Evolutionary conservation across 768 basidiomycete genomes (phyloP).

Genomic region (Mycena filopes): DNA sequence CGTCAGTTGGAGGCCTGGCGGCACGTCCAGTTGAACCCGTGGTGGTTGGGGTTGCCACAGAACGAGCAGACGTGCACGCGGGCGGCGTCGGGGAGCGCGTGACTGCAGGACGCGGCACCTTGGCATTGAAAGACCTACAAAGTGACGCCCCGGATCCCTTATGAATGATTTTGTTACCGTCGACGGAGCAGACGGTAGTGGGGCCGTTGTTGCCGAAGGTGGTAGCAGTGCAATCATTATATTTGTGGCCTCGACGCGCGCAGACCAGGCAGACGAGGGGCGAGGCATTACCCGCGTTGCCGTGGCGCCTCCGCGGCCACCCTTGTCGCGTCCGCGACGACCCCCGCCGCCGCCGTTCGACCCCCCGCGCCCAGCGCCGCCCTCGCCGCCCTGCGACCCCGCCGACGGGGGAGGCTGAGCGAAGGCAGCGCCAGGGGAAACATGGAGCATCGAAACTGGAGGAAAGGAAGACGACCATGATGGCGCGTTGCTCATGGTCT

Average conservation of each 20-base stretch:
- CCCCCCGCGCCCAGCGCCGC: too few species aligned
- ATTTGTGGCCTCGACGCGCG: not conserved
- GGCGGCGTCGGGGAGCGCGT: not conserved
- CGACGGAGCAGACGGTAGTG: not conserved
- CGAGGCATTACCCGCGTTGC: not conserved
- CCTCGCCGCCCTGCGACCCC: too few species aligned
- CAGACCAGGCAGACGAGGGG: constrained; percentile 2
- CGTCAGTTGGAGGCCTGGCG: not conserved
- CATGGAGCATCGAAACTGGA: too few species aligned
- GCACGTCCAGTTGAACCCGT: constrained; percentile 5
- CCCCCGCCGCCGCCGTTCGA: not conserved
- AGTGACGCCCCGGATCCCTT: not conserved
- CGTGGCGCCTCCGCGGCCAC: constrained; percentile 1
- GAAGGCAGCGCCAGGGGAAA: too few species aligned
- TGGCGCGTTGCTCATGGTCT: too few species aligned
- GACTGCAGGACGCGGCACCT: not conserved
- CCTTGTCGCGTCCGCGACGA: not conserved
- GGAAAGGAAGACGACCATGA: too few species aligned
- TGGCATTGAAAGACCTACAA: not conserved
- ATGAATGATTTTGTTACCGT: not conserved
- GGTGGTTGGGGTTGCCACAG: not conserved
- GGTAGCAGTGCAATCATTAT: too few species aligned
- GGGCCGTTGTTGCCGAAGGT: not conserved
- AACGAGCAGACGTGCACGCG: not conserved
- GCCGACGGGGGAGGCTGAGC: too few species aligned